Percentiles rank a stretch among this genome's conserved stretches.
Conservation (phyloP, 1,139 yeast species). For the Pichia sp. region DNA sequence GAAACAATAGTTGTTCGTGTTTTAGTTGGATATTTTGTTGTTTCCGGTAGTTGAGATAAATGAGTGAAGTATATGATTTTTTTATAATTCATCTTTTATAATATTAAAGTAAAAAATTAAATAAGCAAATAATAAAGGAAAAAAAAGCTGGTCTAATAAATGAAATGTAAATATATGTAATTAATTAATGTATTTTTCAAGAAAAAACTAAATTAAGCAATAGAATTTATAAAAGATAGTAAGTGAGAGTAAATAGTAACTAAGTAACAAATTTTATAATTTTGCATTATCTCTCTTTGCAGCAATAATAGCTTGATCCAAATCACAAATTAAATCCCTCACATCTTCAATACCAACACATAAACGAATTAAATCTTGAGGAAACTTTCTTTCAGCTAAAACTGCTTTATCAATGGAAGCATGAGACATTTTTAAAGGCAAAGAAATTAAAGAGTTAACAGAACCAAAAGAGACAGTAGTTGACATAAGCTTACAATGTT, state of each 20-base stretch:
- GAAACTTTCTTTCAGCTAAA: slow-evolving; percentile 80
- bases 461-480: slow-evolving; percentile 94
- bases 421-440: slow-evolving; percentile 95
- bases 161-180: no score
- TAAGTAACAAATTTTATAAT: slow-evolving; percentile 20
- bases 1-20: not conserved
- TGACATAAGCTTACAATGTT: slow-evolving; percentile 67
- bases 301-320: slow-evolving; percentile 58
- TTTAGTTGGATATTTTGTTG: slow-evolving; percentile 13
- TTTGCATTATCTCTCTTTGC: slow-evolving; percentile 30
- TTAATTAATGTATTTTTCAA: no score
- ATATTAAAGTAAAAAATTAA: not conserved
- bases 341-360: slow-evolving; percentile 81
- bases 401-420: slow-evolving; percentile 90
- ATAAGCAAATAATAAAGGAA: not conserved
- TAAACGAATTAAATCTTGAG: slow-evolving; percentile 82
- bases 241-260: not conserved
- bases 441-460: slow-evolving; percentile 81
- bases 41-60: not conserved
- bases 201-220: no score
- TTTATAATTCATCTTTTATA: not conserved
- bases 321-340: slow-evolving; percentile 63
- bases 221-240: no score
- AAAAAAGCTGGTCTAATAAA: slow-evolving; percentile 1
- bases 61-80: not conserved